Conservation (phyloP, 306 rosid species). For the Cucumis cinereus region DNA sequence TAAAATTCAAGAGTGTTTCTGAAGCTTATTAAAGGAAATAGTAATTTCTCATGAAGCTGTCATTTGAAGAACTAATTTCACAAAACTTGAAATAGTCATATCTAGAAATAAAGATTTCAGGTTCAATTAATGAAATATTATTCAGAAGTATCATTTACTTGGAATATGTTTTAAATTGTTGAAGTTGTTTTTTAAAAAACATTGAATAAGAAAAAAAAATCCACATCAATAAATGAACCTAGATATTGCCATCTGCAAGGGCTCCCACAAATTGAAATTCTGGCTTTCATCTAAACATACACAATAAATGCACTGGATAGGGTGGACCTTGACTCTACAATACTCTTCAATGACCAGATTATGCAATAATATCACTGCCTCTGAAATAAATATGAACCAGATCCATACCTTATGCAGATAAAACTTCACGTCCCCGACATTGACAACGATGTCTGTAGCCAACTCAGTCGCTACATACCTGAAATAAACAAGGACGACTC, state of each 20-base stretch:
- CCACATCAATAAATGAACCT: background rate
- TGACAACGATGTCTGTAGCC: constrained; percentile 56
- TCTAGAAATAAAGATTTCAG: background rate
- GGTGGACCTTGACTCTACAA: background rate
- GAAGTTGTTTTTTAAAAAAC: background rate
- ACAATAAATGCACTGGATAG: background rate
- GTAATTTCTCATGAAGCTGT: background rate
- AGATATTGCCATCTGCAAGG: background rate
- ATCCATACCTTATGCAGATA: constrained; percentile 79
- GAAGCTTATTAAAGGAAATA: background rate
- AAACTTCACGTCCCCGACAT: constrained; percentile 63
- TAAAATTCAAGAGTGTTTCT: background rate
- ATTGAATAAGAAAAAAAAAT: background rate
- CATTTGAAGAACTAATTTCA: background rate
- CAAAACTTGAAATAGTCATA: background rate
- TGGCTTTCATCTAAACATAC: background rate
- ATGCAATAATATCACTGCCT: background rate
- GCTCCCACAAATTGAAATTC: background rate
- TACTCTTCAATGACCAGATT: background rate
- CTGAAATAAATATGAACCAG: constrained; percentile 9
- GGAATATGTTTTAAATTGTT: background rate
- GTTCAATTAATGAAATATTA: background rate
- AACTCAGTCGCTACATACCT: constrained; percentile 73
- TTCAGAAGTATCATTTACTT: background rate
- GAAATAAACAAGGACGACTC: constrained; percentile 12